Percentiles rank a stretch among this genome's conserved stretches.
Conservation (phyloP, 1,284 basidiomycete genomes). For the Tranzscheliella williamsii region DNA sequence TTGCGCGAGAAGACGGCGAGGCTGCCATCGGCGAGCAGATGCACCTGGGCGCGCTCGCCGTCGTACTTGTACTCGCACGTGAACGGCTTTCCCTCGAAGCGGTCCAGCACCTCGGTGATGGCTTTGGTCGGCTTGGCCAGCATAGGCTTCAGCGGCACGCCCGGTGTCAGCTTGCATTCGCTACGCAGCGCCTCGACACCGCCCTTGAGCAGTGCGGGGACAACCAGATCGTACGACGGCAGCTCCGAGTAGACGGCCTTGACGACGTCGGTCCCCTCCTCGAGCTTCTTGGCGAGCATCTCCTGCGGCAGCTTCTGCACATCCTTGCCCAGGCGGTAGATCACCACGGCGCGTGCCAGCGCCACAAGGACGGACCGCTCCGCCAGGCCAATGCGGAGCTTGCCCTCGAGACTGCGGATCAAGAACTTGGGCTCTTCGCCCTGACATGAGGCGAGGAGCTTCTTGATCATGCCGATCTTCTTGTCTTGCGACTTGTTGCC, state of each 20-base stretch:
- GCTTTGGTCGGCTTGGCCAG: conserved; percentile 99
- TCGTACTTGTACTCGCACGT: conserved; percentile 99
- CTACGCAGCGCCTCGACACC: conserved; percentile 75
- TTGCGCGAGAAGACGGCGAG: conserved; percentile 93
- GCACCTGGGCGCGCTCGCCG: conserved; percentile 85
- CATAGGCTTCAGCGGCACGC: conserved; percentile 96
- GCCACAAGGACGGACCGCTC: conserved; percentile 73
- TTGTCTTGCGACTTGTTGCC: conserved; percentile 67
- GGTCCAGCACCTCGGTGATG: conserved; percentile 95
- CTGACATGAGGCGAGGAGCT: conserved; percentile 87
- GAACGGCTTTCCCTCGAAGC: conserved; percentile 92
- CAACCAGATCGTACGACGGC: conserved; percentile 87
- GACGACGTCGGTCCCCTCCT: conserved; percentile 76
- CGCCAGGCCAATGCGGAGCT: conserved; percentile 94
- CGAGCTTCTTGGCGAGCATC: conserved; percentile 74
- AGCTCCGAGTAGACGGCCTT: conserved; percentile 95
- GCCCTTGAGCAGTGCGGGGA: conserved; percentile 83
- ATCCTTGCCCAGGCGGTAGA: conserved; percentile 64
- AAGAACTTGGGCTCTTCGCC: conserved; percentile 90
- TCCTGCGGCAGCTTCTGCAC: conserved; percentile 68
- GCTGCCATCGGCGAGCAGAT: conserved; percentile 31
- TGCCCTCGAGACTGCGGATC: conserved; percentile 92
- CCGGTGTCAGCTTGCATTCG: conserved; percentile 86
- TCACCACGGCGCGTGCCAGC: conserved; percentile 52
- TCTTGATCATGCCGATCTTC: conserved; percentile 94